A percentile compares a stretch with the other conserved stretches of the same genome.
phyloP scores from a whole-genome alignment of 805 yeast species.

The Debaryomyces tyrocola region DNA sequence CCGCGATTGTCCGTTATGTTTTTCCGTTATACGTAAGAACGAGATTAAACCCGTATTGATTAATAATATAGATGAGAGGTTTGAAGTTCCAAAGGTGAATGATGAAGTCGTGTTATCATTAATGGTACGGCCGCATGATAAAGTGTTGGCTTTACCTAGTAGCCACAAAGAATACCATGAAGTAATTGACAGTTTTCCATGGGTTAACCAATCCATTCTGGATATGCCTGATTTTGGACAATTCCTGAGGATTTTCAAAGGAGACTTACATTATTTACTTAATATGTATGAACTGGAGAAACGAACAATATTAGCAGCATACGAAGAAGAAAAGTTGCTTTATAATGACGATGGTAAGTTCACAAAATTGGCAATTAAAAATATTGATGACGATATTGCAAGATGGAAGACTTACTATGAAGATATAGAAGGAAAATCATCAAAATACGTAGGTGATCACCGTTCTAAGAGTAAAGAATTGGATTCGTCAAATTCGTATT shows the following conservation, averaged over 20 bases:
- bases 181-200: constrained; percentile 52
- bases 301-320: constrained; percentile 47
- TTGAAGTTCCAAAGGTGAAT: constrained; percentile 58
- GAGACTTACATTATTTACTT: constrained; percentile 53
- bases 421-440: background rate
- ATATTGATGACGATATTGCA: constrained; percentile 50
- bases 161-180: constrained; percentile 25
- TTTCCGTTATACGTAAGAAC: constrained; percentile 49
- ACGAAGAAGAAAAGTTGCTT: constrained; percentile 55
- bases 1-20: constrained; percentile 82
- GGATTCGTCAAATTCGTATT: constrained; percentile 44
- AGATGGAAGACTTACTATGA: constrained; percentile 33
- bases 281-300: constrained; percentile 63
- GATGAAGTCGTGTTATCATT: constrained; percentile 59
- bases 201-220: constrained; percentile 31
- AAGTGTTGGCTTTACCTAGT: constrained; percentile 51
- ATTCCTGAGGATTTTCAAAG: constrained; percentile 70
- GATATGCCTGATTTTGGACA: constrained; percentile 25
- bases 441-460: background rate
- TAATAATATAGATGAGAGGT: constrained; percentile 49
- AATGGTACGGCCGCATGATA: constrained; percentile 50
- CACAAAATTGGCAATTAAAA: constrained; percentile 53
- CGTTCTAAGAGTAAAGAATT: background rate
- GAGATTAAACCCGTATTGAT: constrained; percentile 66
- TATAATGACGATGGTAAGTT: constrained; percentile 62